Evolutionary conservation across 495 filamentous ascomycete species (phyloP), one percentile per base, ranked within the genome.

Genomic region (Lasiosphaeria hispida): DNA sequence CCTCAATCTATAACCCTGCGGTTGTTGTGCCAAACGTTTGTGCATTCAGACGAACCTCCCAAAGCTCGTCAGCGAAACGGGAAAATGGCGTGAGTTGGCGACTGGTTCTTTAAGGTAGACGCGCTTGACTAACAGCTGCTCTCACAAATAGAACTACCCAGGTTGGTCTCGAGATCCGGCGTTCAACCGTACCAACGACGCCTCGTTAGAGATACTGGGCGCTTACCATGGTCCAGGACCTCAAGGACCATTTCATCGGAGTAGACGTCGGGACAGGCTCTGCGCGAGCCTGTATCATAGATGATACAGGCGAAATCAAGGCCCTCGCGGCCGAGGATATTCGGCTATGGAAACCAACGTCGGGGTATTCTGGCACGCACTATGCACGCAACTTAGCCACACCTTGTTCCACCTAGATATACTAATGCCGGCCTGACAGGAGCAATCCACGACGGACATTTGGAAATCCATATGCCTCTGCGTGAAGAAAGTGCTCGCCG

Each of bases 391-490:
- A 30, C 23, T 5, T 5, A 30, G 23, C 23, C 23, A 30, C 15
- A 37, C 43, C 52, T 38, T 55, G 37, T 58, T 11, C 15, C 10
- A 1, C 33, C 38, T 3, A 38, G 1, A 10, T 17, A 13, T 15
- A 36, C 34, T 11, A 34, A 14, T 15, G 34, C 33, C 44, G 4
- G 36, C 19, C 10, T 34, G 5, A n/a, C 57, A 96, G 91, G 94
- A 98, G 78, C 94, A 98, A 92, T 97, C 93, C 14, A 98, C 94
- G 0, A 88, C 82, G 48, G 91, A 98, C 72, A 97, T 97, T 62
- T 98, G 94, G 94, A 80, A 83, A 48, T 88, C 89, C 68, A 94
- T 98, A 68, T 94, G 91, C 69, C 73, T 77, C 50, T 92, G 89
- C 38, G 89, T 95, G 34, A 85, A 89, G 57, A 80, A 84, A 36